A percentile compares a stretch with the other conserved stretches of the same genome.
Conservation (phyloP, 1,284 basidiomycete species). For the Cryptococcus sp. region DNA sequence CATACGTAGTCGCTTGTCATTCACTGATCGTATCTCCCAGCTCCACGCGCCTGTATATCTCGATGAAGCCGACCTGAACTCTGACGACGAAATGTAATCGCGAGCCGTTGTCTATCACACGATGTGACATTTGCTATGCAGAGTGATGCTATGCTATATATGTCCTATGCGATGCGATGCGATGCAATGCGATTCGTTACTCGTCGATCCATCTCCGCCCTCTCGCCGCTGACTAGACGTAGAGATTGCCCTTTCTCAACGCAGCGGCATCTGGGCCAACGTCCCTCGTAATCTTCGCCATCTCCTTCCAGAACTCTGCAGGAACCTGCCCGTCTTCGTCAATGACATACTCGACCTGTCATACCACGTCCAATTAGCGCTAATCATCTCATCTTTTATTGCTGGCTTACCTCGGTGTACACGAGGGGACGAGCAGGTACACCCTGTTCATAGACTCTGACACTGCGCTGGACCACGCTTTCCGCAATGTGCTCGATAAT, state of each 20-base stretch:
- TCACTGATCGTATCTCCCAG: constrained; percentile 12
- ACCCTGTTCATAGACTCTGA: too few relatives aligned
- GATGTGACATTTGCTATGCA: too few relatives aligned
- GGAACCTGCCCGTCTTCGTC: neutral
- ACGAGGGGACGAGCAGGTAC: too few relatives aligned
- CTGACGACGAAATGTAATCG: constrained; percentile 17
- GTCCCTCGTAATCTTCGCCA: constrained; percentile 17
- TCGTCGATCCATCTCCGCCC: too few relatives aligned
- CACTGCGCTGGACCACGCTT: constrained; percentile 1
- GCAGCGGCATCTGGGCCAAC: constrained; percentile 19
- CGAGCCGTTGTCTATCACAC: neutral
- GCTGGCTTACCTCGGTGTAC: constrained; percentile 1
- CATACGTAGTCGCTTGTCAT: neutral
- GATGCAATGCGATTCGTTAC: too few relatives aligned
- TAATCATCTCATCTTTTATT: too few relatives aligned
- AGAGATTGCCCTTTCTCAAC: constrained; percentile 11
- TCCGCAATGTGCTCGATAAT: constrained; percentile 3
- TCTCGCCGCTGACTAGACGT: neutral
- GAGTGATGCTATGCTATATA: too few relatives aligned
- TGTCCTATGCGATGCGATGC: too few relatives aligned
- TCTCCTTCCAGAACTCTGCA: constrained; percentile 13
- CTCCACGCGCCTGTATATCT: constrained; percentile 37
- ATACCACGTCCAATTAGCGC: neutral
- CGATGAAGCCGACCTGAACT: constrained; percentile 19
- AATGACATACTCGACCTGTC: constrained; percentile 5